Conservation (phyloP, 352 stramenopile genomes). For the Phytopythium mirpurense region DNA sequence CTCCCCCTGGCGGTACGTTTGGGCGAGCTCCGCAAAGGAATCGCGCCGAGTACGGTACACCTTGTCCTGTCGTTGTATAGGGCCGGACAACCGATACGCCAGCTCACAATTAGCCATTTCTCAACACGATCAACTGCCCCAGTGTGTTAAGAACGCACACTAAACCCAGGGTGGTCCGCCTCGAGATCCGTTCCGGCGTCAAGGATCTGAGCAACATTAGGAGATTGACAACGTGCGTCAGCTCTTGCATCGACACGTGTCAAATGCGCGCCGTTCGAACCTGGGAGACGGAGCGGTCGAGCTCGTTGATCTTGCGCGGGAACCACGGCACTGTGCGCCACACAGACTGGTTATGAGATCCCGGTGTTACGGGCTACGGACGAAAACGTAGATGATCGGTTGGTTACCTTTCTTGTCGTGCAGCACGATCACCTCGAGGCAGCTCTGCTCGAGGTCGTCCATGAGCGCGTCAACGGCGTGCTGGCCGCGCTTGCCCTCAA, state of each 20-base stretch:
- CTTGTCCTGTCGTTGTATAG: conserved; percentile 42
- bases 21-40: conserved; percentile 85
- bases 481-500: conserved; percentile 85
- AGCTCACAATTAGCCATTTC: too few species aligned
- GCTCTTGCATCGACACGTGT: neutral
- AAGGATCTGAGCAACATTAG: conserved; percentile 55
- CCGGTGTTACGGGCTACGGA: too few species aligned
- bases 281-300: conserved; percentile 68
- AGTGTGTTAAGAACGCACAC: conserved; percentile 28
- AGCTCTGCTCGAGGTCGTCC: conserved; percentile 79
- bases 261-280: neutral
- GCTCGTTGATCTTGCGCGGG: conserved; percentile 77
- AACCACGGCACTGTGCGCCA: conserved; percentile 67
- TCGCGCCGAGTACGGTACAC: conserved; percentile 89
- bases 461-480: conserved; percentile 81
- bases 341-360: neutral
- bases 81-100: too few species aligned
- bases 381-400: too few species aligned
- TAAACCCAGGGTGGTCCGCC: conserved; percentile 94
- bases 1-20: conserved; percentile 88
- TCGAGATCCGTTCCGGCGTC: conserved; percentile 93
- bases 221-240: neutral
- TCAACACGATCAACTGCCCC: too few species aligned
- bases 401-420: conserved; percentile 89
- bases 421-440: conserved; percentile 88